Base-by-base conservation (phyloP, 202 grass and related monocot genomes). In the Carex arenaria region DNA sequence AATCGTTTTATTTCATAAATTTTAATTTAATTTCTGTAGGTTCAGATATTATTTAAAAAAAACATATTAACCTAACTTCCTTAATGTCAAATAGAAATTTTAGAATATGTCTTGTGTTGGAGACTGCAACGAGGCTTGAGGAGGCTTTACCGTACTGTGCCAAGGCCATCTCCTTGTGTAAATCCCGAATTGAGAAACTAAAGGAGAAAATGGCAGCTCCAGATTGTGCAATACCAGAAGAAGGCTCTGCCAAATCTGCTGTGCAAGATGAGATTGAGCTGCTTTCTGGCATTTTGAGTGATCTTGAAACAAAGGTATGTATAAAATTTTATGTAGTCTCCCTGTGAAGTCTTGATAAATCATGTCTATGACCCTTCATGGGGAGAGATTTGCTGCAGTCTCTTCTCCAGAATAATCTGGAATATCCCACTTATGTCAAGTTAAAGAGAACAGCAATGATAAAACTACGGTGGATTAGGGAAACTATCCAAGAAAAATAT, bases 261-360 rank as follows among this genome's bases (percentile, higher is more conserved):
- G 18, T 83, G 26, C 82, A 88, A 76, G 80, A 88, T 73, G 92
- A 98, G 86, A 89, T 93, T 76, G 88, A 95, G 80, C 82, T 85
- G 76, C 80, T 98, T 43, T 81, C 56, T 86, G 85, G 88, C 54
- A 87, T 98, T 76, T 87, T 91, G 54, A 76, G 77, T 91, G 95
- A 98, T 18, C 92, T 98, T 18, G 92, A 95, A 83, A 93, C 94
- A 85, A 98, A 98, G 95, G 92, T 98, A 90, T 77, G 36, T 72
- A 78, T 60, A 40, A 47, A 81, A 0, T 19, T 17, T 70, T 23
- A 67, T n/a, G 15, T 1, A 11, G 14, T 10, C 15, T 65, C 56
- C 42, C 40, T 42, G 11, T 64, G n/a, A 64, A 61, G 10, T 80
- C 31, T 18, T 47, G 3, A 56, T 19, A 23, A 42, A 22, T 57